Conservation (phyloP, 2,329 filamentous ascomycete species). For the Salinomyces thailandicus region DNA sequence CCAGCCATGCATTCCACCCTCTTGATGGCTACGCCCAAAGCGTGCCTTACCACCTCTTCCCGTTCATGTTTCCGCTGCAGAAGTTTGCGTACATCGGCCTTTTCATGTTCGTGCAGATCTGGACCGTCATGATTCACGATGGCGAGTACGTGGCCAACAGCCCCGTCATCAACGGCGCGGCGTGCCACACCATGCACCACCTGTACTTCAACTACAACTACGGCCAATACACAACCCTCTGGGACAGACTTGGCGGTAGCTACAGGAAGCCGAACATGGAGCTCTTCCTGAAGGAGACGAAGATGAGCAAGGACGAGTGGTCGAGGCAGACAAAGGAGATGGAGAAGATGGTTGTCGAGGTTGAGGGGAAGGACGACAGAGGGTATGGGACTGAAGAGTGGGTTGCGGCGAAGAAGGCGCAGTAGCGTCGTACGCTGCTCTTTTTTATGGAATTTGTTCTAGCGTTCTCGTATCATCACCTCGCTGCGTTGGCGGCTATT, state of each 20-base stretch:
- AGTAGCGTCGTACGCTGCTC: too few species aligned
- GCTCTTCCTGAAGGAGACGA: slow-evolving; percentile 72
- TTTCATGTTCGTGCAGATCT: slow-evolving; percentile 90
- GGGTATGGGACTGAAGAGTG: slow-evolving; percentile 27
- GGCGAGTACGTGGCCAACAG: slow-evolving; percentile 88
- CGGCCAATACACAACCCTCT: slow-evolving; percentile 85
- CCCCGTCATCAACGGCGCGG: slow-evolving; percentile 85
- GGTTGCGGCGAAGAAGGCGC: slow-evolving; percentile 6
- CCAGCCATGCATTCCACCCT: slow-evolving; percentile 89
- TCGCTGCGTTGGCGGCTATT: too few species aligned
- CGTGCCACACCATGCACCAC: slow-evolving; percentile 89
- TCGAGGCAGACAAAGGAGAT: slow-evolving; percentile 64
- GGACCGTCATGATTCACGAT: slow-evolving; percentile 93
- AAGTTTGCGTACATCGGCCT: slow-evolving; percentile 79
- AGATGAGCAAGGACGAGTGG: slow-evolving; percentile 76
- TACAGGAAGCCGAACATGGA: slow-evolving; percentile 79
- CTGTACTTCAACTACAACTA: slow-evolving; percentile 86
- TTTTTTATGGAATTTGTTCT: too few species aligned
- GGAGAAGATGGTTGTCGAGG: slow-evolving; percentile 63
- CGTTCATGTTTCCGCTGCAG: slow-evolving; percentile 84
- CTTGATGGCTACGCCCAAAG: slow-evolving; percentile 83
- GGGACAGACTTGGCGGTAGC: slow-evolving; percentile 78
- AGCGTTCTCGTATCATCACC: too few species aligned
- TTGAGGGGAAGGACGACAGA: slow-evolving; percentile 49
- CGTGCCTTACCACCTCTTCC: slow-evolving; percentile 85